These are phyloP conservation scores for Boletus vermiculosoides DNA, from an alignment of 768 basidiomycete species.

Conservation along the genomic window DNA sequence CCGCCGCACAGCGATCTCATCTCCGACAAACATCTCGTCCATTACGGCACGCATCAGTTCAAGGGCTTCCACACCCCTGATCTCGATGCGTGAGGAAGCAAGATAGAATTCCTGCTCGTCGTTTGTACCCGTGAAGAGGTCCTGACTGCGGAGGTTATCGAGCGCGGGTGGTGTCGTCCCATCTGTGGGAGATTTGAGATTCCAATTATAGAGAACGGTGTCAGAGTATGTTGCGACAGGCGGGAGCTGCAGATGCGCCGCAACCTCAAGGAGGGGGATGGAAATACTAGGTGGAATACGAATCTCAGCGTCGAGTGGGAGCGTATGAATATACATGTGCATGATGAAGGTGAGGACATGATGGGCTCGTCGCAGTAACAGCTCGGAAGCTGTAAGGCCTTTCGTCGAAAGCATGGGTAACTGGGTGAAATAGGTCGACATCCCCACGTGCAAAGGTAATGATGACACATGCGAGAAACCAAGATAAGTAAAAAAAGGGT, in stretches of 20 bases:
- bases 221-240: conserved; percentile 91
- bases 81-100: conserved; percentile 81
- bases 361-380: conserved; percentile 67
- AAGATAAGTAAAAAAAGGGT: neutral
- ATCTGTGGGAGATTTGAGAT: conserved; percentile 31
- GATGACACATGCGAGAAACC: neutral
- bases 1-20: conserved; percentile 61
- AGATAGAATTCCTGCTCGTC: conserved; percentile 91
- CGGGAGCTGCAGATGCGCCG: conserved; percentile 70
- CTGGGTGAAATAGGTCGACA: conserved; percentile 32
- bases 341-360: conserved; percentile 69
- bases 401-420: conserved; percentile 52
- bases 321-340: conserved; percentile 76
- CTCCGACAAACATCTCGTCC: conserved; percentile 85
- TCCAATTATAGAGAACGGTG: conserved; percentile 88
- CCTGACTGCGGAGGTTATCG: conserved; percentile 61
- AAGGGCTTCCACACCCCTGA: conserved; percentile 82
- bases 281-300: conserved; percentile 69
- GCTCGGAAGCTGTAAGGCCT: conserved; percentile 48
- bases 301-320: conserved; percentile 48
- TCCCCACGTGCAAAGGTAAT: neutral
- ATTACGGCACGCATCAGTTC: conserved; percentile 79
- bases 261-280: conserved; percentile 73
- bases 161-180: conserved; percentile 38
- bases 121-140: conserved; percentile 71